Percentiles rank a stretch among this genome's conserved stretches.
These are phyloP conservation scores for Cladosporium sp. DNA, from an alignment of 2,329 filamentous ascomycete species.

Conservation along the genomic window DNA sequence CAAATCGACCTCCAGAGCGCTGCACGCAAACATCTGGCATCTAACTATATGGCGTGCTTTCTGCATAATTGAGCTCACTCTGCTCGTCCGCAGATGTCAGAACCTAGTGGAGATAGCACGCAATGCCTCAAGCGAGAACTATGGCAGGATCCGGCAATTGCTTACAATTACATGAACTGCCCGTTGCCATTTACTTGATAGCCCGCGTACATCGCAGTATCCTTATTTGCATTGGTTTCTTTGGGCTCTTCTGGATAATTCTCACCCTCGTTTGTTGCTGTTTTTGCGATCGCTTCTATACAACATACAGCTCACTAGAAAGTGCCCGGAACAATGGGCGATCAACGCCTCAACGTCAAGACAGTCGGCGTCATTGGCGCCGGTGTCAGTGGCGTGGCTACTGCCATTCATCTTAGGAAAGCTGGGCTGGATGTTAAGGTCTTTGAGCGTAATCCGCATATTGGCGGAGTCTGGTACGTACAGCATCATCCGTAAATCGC, in stretches of 20 bases:
- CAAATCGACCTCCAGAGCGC: neutral
- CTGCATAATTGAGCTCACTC: neutral
- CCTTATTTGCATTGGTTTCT: neutral
- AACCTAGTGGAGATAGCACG: neutral
- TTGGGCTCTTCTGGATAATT: neutral
- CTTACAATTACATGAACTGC: neutral
- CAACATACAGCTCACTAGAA: neutral
- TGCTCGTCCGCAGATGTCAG: neutral
- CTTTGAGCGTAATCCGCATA: slow-evolving; percentile 53
- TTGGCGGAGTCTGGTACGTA: slow-evolving; percentile 59
- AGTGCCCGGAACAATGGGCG: neutral
- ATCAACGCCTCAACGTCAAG: slow-evolving; percentile 2
- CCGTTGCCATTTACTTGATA: neutral
- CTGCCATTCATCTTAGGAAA: slow-evolving; percentile 49
- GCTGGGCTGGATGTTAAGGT: slow-evolving; percentile 53
- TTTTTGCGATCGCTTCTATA: neutral
- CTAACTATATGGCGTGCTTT: slow-evolving; percentile 6
- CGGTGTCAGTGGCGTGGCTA: slow-evolving; percentile 52
- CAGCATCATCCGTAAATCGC: no score
- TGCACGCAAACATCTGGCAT: neutral
- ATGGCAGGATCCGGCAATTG: neutral
- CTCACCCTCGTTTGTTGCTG: neutral
- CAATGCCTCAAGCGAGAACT: neutral
- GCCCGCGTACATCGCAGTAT: neutral
- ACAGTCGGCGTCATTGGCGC: slow-evolving; percentile 52